Percentiles rank a stretch among this genome's conserved stretches.
Conservation (phyloP, 2,329 filamentous ascomycete genomes). For the Hypoxylon sp. region DNA sequence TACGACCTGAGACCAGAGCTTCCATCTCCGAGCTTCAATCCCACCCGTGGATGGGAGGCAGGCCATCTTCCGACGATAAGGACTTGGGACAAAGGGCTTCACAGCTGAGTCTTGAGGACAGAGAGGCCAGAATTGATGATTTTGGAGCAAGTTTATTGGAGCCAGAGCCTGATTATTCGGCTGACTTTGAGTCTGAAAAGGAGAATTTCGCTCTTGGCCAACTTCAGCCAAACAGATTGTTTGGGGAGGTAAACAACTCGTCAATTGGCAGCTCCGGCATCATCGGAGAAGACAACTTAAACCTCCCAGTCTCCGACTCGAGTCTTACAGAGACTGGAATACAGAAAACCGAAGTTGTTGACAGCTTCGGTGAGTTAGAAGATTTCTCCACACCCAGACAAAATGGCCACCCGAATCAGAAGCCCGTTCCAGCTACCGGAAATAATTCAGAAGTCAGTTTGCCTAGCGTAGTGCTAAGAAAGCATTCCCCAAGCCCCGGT, state of each 20-base stretch:
- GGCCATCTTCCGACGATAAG: constrained; percentile 62
- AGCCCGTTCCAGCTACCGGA: constrained; percentile 9
- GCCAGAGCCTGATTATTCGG: constrained; percentile 52
- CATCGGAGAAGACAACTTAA: constrained; percentile 58
- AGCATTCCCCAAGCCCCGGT: constrained; percentile 63
- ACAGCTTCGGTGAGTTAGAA: constrained; percentile 58
- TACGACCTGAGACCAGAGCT: constrained; percentile 79
- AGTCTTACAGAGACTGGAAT: constrained; percentile 50
- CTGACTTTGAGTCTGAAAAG: constrained; percentile 77
- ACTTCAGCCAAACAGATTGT: constrained; percentile 54
- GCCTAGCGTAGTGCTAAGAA: constrained; percentile 41
- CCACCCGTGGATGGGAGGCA: constrained; percentile 77
- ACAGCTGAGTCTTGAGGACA: constrained; percentile 68
- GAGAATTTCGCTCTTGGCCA: constrained; percentile 77
- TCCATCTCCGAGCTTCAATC: constrained; percentile 74
- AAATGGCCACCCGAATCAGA: constrained; percentile 39
- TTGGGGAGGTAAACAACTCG: constrained; percentile 64
- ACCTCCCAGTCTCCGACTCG: constrained; percentile 53
- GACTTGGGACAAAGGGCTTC: constrained; percentile 67
- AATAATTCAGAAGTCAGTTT: constrained; percentile 37
- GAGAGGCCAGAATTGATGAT: constrained; percentile 44
- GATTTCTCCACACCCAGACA: constrained; percentile 49
- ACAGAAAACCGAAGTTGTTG: constrained; percentile 53
- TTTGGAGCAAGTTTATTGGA: constrained; percentile 44
- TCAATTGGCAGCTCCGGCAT: constrained; percentile 63